These are phyloP conservation scores for Coemansia sp. DNA, from an alignment of 192 early-diverging fungal species.

Conservation along the genomic window DNA sequence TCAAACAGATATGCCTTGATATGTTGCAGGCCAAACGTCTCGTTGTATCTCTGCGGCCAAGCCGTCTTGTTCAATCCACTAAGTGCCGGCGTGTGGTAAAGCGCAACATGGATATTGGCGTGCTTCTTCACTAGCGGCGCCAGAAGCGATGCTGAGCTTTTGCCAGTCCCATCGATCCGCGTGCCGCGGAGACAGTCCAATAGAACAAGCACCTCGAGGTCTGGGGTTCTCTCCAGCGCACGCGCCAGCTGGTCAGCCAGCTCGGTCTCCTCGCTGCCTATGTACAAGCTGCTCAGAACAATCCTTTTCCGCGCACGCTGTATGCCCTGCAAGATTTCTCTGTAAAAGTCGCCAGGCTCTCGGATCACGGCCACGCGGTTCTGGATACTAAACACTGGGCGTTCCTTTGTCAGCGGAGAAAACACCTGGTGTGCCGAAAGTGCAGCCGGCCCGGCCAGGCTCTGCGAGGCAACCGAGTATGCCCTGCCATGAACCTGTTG, in stretches of 20 bases:
- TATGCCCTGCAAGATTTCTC: conserved; percentile 61
- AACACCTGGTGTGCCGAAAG: conserved; percentile 35
- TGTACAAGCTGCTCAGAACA: conserved; percentile 85
- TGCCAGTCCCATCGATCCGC: conserved; percentile 46
- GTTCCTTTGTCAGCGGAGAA: conserved; percentile 27
- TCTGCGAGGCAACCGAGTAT: neutral
- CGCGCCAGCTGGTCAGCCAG: conserved; percentile 63
- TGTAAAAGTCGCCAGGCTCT: conserved; percentile 60
- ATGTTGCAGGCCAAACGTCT: conserved; percentile 92
- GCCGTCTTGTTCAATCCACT: conserved; percentile 65
- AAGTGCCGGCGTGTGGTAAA: conserved; percentile 91
- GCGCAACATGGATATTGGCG: conserved; percentile 62
- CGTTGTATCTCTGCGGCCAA: conserved; percentile 87
- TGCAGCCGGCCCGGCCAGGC: neutral
- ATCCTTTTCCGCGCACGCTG: conserved; percentile 67
- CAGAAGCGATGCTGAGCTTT: conserved; percentile 71
- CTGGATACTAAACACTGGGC: conserved; percentile 45
- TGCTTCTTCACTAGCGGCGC: conserved; percentile 30
- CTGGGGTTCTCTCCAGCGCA: conserved; percentile 56
- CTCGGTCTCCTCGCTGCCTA: conserved; percentile 80
- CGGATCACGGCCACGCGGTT: conserved; percentile 52
- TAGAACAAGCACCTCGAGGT: conserved; percentile 72
- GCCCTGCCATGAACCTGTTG: neutral
- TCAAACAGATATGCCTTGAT: conserved; percentile 94
- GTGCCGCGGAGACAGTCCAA: conserved; percentile 90